Evolutionary conservation across 228 moss, liverwort and hornwort species (phyloP).

Genomic region (Sphagnum fallax): DNA sequence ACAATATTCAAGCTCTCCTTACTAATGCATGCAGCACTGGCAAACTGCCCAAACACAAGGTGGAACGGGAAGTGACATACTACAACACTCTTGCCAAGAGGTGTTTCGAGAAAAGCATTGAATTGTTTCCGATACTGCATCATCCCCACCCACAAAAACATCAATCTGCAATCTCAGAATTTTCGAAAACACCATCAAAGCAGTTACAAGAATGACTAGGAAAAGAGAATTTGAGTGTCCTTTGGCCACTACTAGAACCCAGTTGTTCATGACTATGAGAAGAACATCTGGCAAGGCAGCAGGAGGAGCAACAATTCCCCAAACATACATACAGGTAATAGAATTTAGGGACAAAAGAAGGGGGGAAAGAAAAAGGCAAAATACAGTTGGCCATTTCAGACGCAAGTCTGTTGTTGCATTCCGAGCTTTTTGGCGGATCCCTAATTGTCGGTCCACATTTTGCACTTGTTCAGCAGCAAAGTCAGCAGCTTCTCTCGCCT

Average conservation of each 20-base stretch:
- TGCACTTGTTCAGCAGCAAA: slow-evolving; percentile 81
- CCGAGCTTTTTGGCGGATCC: slow-evolving; percentile 80
- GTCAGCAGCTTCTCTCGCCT: slow-evolving; percentile 59
- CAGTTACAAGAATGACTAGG: not conserved
- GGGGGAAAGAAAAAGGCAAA: slow-evolving; percentile 3
- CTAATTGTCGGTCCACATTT: slow-evolving; percentile 82
- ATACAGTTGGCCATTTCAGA: slow-evolving; percentile 76
- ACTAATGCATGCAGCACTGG: no score
- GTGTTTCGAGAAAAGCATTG: slow-evolving; percentile 74
- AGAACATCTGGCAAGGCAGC: no score
- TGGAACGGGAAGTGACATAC: slow-evolving; percentile 22
- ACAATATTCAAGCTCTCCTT: no score
- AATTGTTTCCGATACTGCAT: slow-evolving; percentile 77
- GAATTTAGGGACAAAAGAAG: no score
- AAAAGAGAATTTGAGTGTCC: no score
- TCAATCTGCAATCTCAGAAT: not conserved
- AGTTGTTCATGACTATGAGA: no score
- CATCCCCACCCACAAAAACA: slow-evolving; percentile 12
- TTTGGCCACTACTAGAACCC: no score
- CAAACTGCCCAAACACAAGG: not conserved
- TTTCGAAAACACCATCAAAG: not conserved
- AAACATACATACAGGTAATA: no score
- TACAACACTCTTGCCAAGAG: slow-evolving; percentile 79
- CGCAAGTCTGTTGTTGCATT: slow-evolving; percentile 77
- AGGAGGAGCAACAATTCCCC: no score